Evolutionary conservation across 305 asterid species (phyloP).

Genomic region (Ilex paraguariensis): DNA sequence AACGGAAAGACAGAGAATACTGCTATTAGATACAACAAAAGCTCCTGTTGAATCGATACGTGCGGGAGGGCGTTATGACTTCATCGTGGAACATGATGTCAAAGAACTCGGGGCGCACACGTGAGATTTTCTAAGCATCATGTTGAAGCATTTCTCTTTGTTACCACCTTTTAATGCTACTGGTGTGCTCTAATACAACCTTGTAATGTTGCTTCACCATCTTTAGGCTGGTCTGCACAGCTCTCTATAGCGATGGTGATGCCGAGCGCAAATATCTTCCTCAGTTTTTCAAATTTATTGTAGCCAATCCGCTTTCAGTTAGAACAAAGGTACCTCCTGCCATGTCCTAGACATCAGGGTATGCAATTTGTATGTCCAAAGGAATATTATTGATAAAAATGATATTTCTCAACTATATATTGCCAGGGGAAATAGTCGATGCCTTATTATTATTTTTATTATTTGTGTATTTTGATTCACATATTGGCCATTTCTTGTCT

Average conservation of each 20-base stretch:
- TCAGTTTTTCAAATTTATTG: slow-evolving; percentile 92
- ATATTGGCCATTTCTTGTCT: slow-evolving; percentile 1
- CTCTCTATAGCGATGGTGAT: slow-evolving; percentile 84
- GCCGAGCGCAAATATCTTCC: slow-evolving; percentile 96
- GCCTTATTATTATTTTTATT: slow-evolving; percentile 2
- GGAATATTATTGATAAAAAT: neutral
- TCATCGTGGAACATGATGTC: slow-evolving; percentile 98
- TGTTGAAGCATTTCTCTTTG: neutral
- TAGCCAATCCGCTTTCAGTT: slow-evolving; percentile 94
- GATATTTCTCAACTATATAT: neutral
- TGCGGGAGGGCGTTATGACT: slow-evolving; percentile 96
- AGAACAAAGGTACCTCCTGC: slow-evolving; percentile 72
- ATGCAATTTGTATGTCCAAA: slow-evolving; percentile 8
- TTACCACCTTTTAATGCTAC: too few relatives aligned
- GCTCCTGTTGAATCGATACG: slow-evolving; percentile 91
- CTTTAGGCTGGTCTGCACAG: slow-evolving; percentile 89
- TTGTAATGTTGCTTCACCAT: slow-evolving; percentile 20
- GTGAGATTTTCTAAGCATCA: slow-evolving; percentile 37
- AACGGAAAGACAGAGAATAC: slow-evolving; percentile 91
- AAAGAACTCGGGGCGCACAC: slow-evolving; percentile 99
- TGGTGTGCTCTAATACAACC: neutral
- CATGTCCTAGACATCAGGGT: slow-evolving; percentile 1
- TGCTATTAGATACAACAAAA: slow-evolving; percentile 89
- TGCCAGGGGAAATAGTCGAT: neutral
- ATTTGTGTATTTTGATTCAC: slow-evolving; percentile 5